A percentile compares a stretch with the other conserved stretches of the same genome.
Conservation (phyloP, 768 basidiomycete genomes). For the Mycena vitilis region DNA sequence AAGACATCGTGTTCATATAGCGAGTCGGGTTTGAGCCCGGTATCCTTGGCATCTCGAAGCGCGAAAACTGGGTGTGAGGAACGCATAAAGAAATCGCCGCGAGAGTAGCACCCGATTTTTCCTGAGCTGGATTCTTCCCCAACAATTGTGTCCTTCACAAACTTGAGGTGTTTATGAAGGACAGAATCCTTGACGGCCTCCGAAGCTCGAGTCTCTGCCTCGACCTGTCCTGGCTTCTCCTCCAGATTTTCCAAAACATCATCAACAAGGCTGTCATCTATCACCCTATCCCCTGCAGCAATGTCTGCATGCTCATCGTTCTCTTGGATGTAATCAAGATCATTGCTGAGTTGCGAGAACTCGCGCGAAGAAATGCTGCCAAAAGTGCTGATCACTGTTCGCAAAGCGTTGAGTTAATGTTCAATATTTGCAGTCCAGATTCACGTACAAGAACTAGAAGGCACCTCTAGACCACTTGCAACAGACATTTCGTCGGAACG, state of each 20-base stretch:
- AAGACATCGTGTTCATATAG: constrained; percentile 1
- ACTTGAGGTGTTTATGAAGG: neutral
- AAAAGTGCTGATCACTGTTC: too few species aligned
- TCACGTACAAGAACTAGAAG: too few species aligned
- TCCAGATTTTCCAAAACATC: neutral
- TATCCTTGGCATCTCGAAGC: neutral
- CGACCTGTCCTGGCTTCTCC: neutral
- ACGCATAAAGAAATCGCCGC: constrained; percentile 11
- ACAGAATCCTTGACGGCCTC: neutral
- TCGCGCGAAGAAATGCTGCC: too few species aligned
- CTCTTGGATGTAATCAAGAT: constrained; percentile 3
- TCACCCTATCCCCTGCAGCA: neutral
- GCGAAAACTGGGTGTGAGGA: constrained; percentile 8
- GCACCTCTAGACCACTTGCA: too few species aligned
- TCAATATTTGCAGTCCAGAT: too few species aligned
- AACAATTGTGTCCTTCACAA: neutral
- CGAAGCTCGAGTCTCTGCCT: constrained; percentile 1
- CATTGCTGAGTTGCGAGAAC: neutral
- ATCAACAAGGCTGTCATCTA: constrained; percentile 8
- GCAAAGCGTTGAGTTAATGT: too few species aligned
- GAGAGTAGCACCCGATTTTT: neutral
- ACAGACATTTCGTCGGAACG: too few species aligned
- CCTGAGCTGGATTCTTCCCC: neutral
- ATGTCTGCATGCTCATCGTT: constrained; percentile 10
- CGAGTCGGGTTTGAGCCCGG: neutral